These are phyloP conservation scores for Cercophora newfieldiana DNA, from an alignment of 495 filamentous ascomycete genomes.

Conservation along the genomic window DNA sequence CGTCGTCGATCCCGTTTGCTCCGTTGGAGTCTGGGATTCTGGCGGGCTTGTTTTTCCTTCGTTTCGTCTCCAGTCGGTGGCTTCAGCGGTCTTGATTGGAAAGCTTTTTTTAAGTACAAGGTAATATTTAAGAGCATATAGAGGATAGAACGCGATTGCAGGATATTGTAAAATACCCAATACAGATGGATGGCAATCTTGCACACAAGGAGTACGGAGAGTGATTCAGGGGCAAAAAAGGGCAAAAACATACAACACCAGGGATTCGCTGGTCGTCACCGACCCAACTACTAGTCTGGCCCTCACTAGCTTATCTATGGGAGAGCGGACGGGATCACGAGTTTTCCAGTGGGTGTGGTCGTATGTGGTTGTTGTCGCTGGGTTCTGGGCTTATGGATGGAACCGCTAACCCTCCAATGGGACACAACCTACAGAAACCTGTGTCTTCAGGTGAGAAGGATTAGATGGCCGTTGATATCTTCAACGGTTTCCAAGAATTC, in stretches of 20 bases:
- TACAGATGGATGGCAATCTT: background rate
- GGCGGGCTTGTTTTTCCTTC: background rate
- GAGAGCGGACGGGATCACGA: slow-evolving; percentile 54
- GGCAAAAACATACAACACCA: slow-evolving; percentile 48
- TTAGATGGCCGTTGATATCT: no score
- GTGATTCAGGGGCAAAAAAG: slow-evolving; percentile 16
- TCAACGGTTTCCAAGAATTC: no score
- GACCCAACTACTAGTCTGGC: slow-evolving; percentile 46
- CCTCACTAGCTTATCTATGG: slow-evolving; percentile 42
- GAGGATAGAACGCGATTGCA: background rate
- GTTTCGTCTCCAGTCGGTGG: background rate
- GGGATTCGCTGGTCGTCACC: slow-evolving; percentile 40
- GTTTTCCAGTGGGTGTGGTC: slow-evolving; percentile 47
- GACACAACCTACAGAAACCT: no score
- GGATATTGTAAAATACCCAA: background rate
- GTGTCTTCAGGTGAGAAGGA: no score
- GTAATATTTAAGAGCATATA: background rate
- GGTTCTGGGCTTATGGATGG: background rate
- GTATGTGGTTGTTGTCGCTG: slow-evolving; percentile 31
- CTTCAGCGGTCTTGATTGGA: background rate
- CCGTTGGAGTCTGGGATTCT: background rate
- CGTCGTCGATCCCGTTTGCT: background rate
- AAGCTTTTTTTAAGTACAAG: background rate
- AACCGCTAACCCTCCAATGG: no score
- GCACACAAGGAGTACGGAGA: background rate